These are phyloP conservation scores for Oidium heveae DNA, from an alignment of 2,329 filamentous ascomycete species.

Conservation along the genomic window DNA sequence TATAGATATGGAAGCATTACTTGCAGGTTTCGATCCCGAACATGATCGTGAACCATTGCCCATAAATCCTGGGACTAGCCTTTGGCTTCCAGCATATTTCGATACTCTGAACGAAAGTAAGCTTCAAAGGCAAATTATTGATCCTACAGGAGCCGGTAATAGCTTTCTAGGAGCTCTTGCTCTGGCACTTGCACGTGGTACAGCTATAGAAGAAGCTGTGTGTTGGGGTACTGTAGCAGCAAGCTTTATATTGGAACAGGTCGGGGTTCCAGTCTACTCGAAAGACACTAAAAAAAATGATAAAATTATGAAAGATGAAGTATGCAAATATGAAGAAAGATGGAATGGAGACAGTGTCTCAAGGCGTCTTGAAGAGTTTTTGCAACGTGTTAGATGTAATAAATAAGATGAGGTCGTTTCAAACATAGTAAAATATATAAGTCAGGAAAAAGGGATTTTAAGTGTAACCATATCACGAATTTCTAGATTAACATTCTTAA, in stretches of 20 bases:
- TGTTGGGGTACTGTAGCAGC: constrained; percentile 62
- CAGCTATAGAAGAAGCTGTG: constrained; percentile 41
- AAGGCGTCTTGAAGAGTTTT: constrained; percentile 26
- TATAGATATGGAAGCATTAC: constrained; percentile 36
- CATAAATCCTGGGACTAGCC: constrained; percentile 24
- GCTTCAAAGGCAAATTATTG: constrained; percentile 30
- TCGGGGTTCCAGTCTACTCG: constrained; percentile 45
- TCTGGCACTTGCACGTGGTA: constrained; percentile 32
- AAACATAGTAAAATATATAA: no score
- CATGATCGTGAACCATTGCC: constrained; percentile 29
- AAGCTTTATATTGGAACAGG: constrained; percentile 84
- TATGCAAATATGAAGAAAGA: constrained; percentile 21
- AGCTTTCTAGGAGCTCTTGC: constrained; percentile 46
- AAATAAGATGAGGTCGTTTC: no score
- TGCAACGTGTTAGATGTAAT: constrained; percentile 1
- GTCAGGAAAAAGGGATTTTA: no score
- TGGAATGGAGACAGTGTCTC: constrained; percentile 35
- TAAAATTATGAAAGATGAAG: constrained; percentile 11
- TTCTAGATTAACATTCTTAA: no score
- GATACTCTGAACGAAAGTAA: constrained; percentile 3
- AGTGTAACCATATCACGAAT: no score
- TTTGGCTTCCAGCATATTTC: constrained; percentile 64
- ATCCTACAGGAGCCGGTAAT: constrained; percentile 87
- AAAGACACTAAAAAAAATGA: constrained; percentile 7
- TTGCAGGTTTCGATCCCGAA: constrained; percentile 26